These are phyloP conservation scores for Emergomyces orientalis DNA, from an alignment of 2,329 filamentous ascomycete species.

Conservation along the genomic window DNA sequence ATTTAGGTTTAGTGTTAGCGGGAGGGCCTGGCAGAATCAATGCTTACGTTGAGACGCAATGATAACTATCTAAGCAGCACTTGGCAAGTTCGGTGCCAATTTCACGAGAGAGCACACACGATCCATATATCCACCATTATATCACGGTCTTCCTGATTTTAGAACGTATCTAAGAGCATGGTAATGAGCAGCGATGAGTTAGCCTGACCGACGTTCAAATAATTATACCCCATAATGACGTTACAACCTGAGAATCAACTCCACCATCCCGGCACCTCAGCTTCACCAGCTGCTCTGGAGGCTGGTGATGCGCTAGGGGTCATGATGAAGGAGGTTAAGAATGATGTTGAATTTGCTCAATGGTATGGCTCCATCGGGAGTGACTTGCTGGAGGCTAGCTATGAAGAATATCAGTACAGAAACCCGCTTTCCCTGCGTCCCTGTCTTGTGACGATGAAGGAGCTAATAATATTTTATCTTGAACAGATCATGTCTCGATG, in stretches of 20 bases:
- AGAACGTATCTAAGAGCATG: neutral
- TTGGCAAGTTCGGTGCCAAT: neutral
- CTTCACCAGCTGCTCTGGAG: neutral
- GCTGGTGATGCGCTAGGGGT: slow-evolving; percentile 3
- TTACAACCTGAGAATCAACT: neutral
- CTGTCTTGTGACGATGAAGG: slow-evolving; percentile 21
- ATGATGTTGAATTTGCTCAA: slow-evolving; percentile 50
- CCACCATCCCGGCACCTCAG: neutral
- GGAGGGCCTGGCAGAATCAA: neutral
- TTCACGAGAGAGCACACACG: neutral
- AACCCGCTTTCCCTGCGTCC: slow-evolving; percentile 6
- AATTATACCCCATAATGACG: neutral
- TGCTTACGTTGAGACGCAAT: neutral
- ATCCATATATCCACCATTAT: neutral
- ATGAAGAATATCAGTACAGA: slow-evolving; percentile 71
- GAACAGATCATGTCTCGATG: slow-evolving; percentile 63
- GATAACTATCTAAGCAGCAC: no score
- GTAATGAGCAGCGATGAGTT: neutral
- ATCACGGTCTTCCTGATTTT: neutral
- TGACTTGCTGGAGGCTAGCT: slow-evolving; percentile 68
- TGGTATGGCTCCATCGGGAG: slow-evolving; percentile 54
- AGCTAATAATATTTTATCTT: slow-evolving; percentile 4
- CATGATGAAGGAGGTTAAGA: slow-evolving; percentile 39
- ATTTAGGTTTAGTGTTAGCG: neutral
- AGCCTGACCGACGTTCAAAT: neutral